A percentile compares a stretch with the other conserved stretches of the same genome.
phyloP scores from a whole-genome alignment of 345 rosid genomes.

The Eucalyptus sp. region DNA sequence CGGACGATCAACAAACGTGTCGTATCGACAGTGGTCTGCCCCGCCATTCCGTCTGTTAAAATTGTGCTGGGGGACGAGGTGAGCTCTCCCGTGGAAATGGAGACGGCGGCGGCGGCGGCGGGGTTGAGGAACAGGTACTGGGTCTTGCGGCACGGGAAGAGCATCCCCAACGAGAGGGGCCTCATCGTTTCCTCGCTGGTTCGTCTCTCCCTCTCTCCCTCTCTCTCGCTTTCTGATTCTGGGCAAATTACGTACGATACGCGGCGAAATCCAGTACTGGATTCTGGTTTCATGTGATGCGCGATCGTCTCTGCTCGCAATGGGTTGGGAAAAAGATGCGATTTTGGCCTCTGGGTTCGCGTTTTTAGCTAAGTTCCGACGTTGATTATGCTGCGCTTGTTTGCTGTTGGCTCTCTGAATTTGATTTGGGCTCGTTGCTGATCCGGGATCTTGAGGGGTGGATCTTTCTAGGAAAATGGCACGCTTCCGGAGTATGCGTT shows the following conservation, averaged over 20 bases:
- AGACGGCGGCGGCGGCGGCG: constrained; percentile 5
- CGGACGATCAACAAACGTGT: background rate
- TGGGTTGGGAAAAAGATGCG: background rate
- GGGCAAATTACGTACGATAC: background rate
- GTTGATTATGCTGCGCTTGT: background rate
- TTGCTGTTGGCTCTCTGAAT: background rate
- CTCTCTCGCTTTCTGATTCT: background rate
- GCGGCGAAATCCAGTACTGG: background rate
- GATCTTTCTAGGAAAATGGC: constrained; percentile 57
- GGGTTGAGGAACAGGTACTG: constrained; percentile 53
- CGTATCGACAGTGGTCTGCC: background rate
- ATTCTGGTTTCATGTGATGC: background rate
- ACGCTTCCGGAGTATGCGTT: constrained; percentile 46
- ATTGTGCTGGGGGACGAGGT: background rate
- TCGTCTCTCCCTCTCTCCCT: background rate
- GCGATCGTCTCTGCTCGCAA: background rate
- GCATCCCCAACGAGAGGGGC: constrained; percentile 88
- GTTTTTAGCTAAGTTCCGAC: background rate
- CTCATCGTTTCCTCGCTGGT: constrained; percentile 75
- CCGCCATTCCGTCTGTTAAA: background rate
- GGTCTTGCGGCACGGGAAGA: constrained; percentile 76
- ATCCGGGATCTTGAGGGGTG: background rate
- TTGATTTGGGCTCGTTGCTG: background rate
- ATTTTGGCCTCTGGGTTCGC: background rate
- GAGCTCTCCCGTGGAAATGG: background rate